Conservation (phyloP, 1,139 yeast species). For the Kluyveromyces marxianus region DNA sequence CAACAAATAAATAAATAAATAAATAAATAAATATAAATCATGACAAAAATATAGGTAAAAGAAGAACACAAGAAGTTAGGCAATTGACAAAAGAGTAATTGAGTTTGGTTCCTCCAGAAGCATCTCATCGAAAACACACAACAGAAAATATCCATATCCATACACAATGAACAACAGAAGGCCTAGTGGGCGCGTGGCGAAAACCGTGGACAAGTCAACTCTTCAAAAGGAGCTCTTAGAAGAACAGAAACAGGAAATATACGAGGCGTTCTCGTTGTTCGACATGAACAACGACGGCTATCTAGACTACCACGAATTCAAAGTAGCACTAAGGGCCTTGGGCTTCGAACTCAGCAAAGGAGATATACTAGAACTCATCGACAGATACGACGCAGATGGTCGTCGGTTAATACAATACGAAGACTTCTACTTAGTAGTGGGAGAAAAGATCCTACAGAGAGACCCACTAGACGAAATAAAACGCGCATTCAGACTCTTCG, state of each 20-base stretch:
- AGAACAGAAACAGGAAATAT: conserved; percentile 86
- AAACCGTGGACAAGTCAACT: conserved; percentile 9
- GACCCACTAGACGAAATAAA: conserved; percentile 91
- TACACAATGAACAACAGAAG: conserved; percentile 11
- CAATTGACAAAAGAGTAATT: too few species aligned
- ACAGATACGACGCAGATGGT: conserved; percentile 75
- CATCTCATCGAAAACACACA: neutral
- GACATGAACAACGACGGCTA: conserved; percentile 90
- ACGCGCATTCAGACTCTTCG: conserved; percentile 85
- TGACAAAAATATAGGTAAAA: too few species aligned
- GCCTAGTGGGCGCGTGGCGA: conserved; percentile 9
- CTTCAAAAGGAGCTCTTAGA: conserved; percentile 55
- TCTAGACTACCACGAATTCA: conserved; percentile 86
- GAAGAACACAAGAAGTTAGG: too few species aligned
- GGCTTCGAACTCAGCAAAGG: conserved; percentile 83
- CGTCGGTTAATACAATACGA: conserved; percentile 68
- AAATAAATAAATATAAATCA: too few species aligned
- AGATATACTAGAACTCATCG: conserved; percentile 73
- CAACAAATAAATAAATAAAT: too few species aligned
- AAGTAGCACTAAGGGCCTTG: conserved; percentile 85
- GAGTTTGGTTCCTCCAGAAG: too few species aligned
- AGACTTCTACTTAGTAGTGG: conserved; percentile 60
- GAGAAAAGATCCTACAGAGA: conserved; percentile 68
- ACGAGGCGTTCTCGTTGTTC: conserved; percentile 88
- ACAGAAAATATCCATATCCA: neutral